Conservation (phyloP, 75 land plant genomes). For the Pseudotsuga menziesii region DNA sequence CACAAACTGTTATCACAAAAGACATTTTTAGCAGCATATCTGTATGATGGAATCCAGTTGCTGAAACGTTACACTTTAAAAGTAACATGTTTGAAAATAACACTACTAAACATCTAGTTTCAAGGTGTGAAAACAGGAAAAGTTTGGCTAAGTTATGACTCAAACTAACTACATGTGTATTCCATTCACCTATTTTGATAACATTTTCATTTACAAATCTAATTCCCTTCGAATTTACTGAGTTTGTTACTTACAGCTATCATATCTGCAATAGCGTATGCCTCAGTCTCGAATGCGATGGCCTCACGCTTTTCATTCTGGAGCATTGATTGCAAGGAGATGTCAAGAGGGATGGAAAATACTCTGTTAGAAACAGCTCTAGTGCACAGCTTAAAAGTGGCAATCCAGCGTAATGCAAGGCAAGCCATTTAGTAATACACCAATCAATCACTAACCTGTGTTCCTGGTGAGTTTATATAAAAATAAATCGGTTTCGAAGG, state of each 20-base stretch:
- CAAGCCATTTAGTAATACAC: neutral
- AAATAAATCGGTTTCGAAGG: slow-evolving; percentile 78
- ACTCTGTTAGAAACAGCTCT: neutral
- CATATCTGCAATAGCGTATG: slow-evolving; percentile 89
- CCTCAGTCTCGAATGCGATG: slow-evolving; percentile 91
- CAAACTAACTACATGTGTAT: neutral
- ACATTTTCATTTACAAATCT: neutral
- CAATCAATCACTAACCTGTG: slow-evolving; percentile 46
- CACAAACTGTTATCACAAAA: no score
- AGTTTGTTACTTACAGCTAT: slow-evolving; percentile 54
- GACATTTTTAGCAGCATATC: no score
- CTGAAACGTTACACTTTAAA: no score
- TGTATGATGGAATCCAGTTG: no score
- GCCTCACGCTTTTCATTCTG: slow-evolving; percentile 80
- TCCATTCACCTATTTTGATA: neutral
- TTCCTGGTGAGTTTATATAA: slow-evolving; percentile 89
- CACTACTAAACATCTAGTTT: neutral
- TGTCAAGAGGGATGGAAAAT: neutral
- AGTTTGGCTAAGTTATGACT: neutral
- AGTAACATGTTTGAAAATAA: no score
- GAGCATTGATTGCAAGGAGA: slow-evolving; percentile 5
- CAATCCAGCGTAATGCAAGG: neutral
- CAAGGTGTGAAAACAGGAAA: neutral
- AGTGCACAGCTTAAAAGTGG: neutral
- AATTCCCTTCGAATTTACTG: neutral